Conservation (phyloP, 768 basidiomycete species). For the Amanita subjunquillea region DNA sequence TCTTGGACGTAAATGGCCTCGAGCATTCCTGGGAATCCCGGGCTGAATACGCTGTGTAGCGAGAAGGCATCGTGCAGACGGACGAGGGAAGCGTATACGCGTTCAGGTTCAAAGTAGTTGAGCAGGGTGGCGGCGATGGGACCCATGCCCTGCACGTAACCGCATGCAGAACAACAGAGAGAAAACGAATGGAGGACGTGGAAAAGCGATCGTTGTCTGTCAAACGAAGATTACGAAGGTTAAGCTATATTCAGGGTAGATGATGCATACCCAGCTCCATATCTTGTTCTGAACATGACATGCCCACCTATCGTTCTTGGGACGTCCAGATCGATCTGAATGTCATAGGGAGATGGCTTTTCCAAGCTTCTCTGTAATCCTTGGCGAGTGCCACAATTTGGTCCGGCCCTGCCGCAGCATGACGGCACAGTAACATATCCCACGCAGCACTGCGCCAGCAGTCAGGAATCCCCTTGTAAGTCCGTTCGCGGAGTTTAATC, state of each 20-base stretch:
- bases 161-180: constrained; percentile 72
- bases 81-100: constrained; percentile 74
- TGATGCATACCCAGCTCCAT: constrained; percentile 76
- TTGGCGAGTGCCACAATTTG: constrained; percentile 33
- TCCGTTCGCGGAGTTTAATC: constrained; percentile 59
- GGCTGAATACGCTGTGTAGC: constrained; percentile 83
- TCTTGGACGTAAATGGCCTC: constrained; percentile 97
- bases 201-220: constrained; percentile 88
- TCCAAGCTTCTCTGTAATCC: constrained; percentile 61
- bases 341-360: constrained; percentile 79
- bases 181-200: constrained; percentile 92
- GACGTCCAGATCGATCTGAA: constrained; percentile 97
- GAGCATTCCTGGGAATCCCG: constrained; percentile 91
- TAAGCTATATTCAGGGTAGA: background rate
- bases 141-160: constrained; percentile 99
- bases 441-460: constrained; percentile 91
- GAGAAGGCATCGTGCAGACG: constrained; percentile 83
- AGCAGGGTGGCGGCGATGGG: constrained; percentile 91
- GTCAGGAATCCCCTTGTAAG: constrained; percentile 95
- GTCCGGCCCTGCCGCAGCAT: constrained; percentile 32
- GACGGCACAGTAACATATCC: constrained; percentile 66
- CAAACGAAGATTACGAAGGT: background rate
- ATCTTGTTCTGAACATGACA: constrained; percentile 89
- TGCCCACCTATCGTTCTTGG: constrained; percentile 94
- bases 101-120: constrained; percentile 88